Evolutionary conservation across 352 stramenopile species (phyloP).

Genomic region (Pythium aquatile): DNA sequence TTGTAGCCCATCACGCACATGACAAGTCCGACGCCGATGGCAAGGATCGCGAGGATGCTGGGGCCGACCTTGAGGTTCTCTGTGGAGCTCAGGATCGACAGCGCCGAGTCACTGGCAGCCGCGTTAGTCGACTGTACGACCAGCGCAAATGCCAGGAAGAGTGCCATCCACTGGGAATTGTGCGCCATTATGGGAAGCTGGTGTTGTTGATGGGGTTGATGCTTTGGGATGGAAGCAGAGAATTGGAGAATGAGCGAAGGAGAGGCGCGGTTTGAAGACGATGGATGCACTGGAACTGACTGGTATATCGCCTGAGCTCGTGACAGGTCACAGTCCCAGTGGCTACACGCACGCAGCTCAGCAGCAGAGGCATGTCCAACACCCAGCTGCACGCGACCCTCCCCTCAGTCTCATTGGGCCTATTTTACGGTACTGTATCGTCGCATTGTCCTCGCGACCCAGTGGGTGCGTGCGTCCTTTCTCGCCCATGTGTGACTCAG

Average conservation of each 20-base stretch:
- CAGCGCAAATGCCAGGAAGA: constrained; percentile 12
- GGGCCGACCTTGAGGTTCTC: constrained; percentile 38
- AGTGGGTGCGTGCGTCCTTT: neutral
- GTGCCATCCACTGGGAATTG: neutral
- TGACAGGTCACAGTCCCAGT: neutral
- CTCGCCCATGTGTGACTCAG: neutral
- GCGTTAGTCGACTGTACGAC: constrained; percentile 1
- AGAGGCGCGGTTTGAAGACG: neutral
- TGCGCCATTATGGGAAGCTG: neutral
- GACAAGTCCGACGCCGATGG: constrained; percentile 40
- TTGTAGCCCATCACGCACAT: constrained; percentile 59
- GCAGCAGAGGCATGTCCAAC: neutral
- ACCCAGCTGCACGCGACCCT: neutral
- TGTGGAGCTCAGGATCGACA: constrained; percentile 43
- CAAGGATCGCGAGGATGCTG: constrained; percentile 37
- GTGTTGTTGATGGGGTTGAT: neutral
- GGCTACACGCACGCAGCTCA: neutral
- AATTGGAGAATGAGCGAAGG: neutral
- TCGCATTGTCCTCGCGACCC: neutral
- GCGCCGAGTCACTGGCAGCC: constrained; percentile 30
- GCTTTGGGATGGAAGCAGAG: neutral
- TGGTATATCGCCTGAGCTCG: neutral
- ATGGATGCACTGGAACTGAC: no score
- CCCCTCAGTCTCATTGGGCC: neutral
- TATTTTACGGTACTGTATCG: neutral